Evolutionary conservation across 2,329 filamentous ascomycete species (phyloP), one percentile per base, ranked within the genome.

Genomic region (Neofusicoccum sp.): DNA sequence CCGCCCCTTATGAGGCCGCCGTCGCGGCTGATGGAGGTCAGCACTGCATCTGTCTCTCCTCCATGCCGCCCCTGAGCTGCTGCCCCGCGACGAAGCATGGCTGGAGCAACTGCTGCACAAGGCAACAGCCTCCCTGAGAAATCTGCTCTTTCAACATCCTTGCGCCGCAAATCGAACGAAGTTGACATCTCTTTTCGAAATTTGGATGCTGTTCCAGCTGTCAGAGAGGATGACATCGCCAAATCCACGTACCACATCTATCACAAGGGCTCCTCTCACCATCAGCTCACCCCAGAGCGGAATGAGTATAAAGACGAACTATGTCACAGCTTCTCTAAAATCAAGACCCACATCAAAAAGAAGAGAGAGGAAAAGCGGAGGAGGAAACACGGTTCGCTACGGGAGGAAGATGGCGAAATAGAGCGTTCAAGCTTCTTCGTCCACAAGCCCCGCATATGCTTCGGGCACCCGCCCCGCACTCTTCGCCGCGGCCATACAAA

Each of bases 381-480:
- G 9, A 47, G 9, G 9, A 63, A 61, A 38, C 53, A 63, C 26
- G 48, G 60, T 1, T 56, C 58, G n/a, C 7, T n/a, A 2, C 9
- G 16, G 1, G 28, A 16, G 3, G 41, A 11, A 62, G 48, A 56
- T 2, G 12, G 34, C 5, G 36, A 28, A 3, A 33, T 59, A 6
- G 60, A 58, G 20, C 45, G 58, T 16, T 43, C 48, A 12, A 60
- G 66, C 8, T 74, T 69, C 65, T 74, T 67, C 61, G 53, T 74
- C 6, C 68, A 73, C 61, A 62, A 60, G 6, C 71, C 71, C 2
- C 69, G 70, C 36, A 54, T 74, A 3, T 65, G 65, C 16, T 73
- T 74, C 59, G 66, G 70, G 38, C 33, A 63, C 5, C 70, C 72
- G 3, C 71, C 71, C 14, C 61, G 64, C 2, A 67, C 71, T 1